Percentiles rank a stretch among this genome's conserved stretches.
Evolutionary conservation across 2,329 filamentous ascomycete genomes (phyloP).

Genomic region (Zasmidium cellare): DNA sequence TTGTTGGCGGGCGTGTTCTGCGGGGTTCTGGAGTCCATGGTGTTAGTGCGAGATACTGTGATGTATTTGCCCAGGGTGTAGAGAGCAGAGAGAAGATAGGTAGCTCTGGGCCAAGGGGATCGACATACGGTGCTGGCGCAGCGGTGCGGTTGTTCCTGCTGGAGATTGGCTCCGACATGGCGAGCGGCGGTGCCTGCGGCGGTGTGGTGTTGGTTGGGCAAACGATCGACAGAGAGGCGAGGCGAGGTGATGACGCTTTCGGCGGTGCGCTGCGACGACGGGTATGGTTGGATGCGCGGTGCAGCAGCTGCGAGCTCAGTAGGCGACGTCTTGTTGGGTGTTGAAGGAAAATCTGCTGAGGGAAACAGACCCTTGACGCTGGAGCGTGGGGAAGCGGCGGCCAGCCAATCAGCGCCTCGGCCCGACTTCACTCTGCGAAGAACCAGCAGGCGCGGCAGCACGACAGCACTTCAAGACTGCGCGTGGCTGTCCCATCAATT

Average conservation of each 20-base stretch:
- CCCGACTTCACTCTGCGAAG: not conserved
- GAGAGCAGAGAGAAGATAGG: not conserved
- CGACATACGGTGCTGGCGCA: slow-evolving; percentile 17
- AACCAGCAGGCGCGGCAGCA: not conserved
- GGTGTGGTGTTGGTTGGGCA: not conserved
- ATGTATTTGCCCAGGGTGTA: slow-evolving; percentile 3
- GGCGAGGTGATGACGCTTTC: not conserved
- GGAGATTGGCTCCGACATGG: slow-evolving; percentile 21
- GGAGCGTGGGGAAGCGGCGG: not conserved
- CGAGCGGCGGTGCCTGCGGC: not conserved
- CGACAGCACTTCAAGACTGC: not conserved
- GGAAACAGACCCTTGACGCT: not conserved
- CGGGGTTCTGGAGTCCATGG: slow-evolving; percentile 69
- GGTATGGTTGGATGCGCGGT: not conserved
- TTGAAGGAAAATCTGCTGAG: not conserved
- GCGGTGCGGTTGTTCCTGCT: slow-evolving; percentile 12
- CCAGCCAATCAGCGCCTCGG: slow-evolving; percentile 4
- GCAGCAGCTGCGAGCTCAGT: not conserved
- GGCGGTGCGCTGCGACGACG: not conserved
- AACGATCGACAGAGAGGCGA: slow-evolving; percentile 1
- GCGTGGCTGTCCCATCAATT: not conserved
- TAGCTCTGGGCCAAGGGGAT: not conserved
- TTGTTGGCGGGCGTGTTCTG: slow-evolving; percentile 96
- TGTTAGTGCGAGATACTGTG: slow-evolving; percentile 26
- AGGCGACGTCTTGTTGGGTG: not conserved